A percentile compares a stretch with the other conserved stretches of the same genome.
phyloP scores from a whole-genome alignment of 441 rosid species.

The Populus hybrid region DNA sequence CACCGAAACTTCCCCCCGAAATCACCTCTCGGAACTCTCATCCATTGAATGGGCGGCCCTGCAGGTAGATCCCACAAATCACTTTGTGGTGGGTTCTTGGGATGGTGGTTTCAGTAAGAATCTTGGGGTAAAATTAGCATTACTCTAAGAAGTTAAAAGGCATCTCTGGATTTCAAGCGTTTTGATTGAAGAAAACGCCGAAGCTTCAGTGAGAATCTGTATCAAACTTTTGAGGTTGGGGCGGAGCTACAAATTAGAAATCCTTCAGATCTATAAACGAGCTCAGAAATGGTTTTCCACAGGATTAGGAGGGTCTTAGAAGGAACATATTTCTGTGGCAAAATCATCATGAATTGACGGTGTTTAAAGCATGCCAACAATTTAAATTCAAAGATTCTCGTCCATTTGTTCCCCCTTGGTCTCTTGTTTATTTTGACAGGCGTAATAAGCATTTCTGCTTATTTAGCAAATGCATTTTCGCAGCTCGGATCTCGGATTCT shows the following conservation, averaged over 20 bases:
- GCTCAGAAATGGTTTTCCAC: not conserved
- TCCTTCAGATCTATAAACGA: not conserved
- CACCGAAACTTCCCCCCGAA: not conserved
- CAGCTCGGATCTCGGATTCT: no score
- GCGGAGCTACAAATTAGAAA: not conserved
- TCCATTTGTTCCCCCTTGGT: not conserved
- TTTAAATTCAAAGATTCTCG: not conserved
- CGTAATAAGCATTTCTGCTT: no score
- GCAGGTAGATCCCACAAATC: not conserved
- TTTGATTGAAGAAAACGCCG: not conserved
- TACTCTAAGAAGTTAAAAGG: not conserved
- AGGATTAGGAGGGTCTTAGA: not conserved
- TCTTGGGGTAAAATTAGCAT: not conserved
- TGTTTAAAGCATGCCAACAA: not conserved
- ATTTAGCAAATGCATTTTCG: no score
- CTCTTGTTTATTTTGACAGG: not conserved
- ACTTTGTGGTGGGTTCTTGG: not conserved
- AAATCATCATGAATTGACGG: not conserved
- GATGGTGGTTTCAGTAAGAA: not conserved
- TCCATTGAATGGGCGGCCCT: not conserved
- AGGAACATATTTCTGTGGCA: not conserved
- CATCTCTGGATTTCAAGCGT: not conserved
- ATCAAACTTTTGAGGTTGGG: not conserved
- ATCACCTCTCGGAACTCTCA: not conserved
- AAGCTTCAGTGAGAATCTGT: not conserved